Base-by-base conservation (phyloP, 2,329 filamentous ascomycete species). In the Cercospora brassicicola region DNA sequence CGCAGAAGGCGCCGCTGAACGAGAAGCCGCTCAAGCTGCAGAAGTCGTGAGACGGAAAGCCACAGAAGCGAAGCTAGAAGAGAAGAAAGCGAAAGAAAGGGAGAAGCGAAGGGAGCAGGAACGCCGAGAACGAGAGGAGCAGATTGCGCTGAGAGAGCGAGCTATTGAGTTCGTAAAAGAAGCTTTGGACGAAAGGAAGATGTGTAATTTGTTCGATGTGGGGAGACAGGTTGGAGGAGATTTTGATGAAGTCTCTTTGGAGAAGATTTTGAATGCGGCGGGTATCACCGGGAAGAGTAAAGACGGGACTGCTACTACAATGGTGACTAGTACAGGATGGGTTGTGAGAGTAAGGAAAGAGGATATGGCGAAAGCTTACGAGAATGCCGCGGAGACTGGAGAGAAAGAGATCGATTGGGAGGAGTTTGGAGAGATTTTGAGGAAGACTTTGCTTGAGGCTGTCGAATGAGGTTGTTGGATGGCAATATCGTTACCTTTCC, bases 271-370 rank as follows among this genome's bases (percentile, higher is more conserved):
- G 9, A 79, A 78, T 65, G 81, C 80, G 20, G 71, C 65, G 56
- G 82, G 82, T 0, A 23, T 83, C 42, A 55, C 74, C 36, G 81
- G 72, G 53, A 74, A 20, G 65, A 76, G 76, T 57, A 75, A 69
- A 8, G 74, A 73, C 13, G 28, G 63, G 15, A 67, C 59, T 23
- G 56, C 71, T 9, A 70, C 80, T 64, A 78, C 78, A 3, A 75
- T 84, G 76, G 75, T 84, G 3, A 84, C 82, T 15, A 78, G 78
- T 10, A 77, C 72, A 13, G 80, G 80, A 4, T 84, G 82, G 82
- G 72, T 82, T 28, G 80, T 83, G 0, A 76, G 73, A 59, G 74
- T 84, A 6, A 77, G 78, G 33, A 71, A 72, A 28, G 73, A 78
- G 15, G 73, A 82, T 31, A 81, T 84, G 81, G 69, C 65, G 48